phyloP scores from a whole-genome alignment of 2,329 filamentous ascomycete genomes.

The Fusarium temperatum region DNA sequence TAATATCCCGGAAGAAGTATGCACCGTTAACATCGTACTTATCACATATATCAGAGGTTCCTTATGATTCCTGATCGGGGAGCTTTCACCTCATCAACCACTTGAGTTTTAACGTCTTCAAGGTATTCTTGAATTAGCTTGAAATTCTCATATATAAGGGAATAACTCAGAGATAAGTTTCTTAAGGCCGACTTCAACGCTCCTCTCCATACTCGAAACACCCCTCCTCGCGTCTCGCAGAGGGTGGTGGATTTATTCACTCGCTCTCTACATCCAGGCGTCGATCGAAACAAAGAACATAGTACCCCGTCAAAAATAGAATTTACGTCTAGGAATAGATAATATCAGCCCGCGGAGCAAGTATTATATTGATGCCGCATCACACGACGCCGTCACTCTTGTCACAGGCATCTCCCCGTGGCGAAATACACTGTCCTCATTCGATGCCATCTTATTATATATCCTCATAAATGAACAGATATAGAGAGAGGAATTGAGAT shows the following conservation, averaged over 20 bases:
- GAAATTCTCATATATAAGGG: rapidly evolving
- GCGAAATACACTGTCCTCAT: neutral
- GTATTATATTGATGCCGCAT: neutral
- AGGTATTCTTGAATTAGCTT: rapidly evolving
- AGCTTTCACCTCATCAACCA: rapidly evolving
- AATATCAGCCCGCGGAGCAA: rapidly evolving
- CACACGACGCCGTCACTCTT: rapidly evolving
- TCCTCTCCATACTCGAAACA: rapidly evolving
- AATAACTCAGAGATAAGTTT: rapidly evolving
- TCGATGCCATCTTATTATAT: rapidly evolving
- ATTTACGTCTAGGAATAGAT: rapidly evolving
- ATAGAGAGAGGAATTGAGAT: neutral
- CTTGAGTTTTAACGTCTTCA: rapidly evolving
- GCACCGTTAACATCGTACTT: rapidly evolving
- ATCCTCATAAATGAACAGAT: rapidly evolving
- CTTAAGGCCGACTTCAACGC: no score
- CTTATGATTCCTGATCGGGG: rapidly evolving
- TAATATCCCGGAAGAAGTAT: neutral
- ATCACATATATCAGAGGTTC: neutral
- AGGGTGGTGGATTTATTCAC: neutral
- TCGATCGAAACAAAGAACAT: no score
- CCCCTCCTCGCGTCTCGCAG: neutral
- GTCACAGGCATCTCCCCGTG: rapidly evolving
- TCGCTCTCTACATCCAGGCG: neutral
- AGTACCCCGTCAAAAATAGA: rapidly evolving